Base-by-base conservation (phyloP, 192 early-diverging fungal genomes). In the Piromyces sp. region DNA sequence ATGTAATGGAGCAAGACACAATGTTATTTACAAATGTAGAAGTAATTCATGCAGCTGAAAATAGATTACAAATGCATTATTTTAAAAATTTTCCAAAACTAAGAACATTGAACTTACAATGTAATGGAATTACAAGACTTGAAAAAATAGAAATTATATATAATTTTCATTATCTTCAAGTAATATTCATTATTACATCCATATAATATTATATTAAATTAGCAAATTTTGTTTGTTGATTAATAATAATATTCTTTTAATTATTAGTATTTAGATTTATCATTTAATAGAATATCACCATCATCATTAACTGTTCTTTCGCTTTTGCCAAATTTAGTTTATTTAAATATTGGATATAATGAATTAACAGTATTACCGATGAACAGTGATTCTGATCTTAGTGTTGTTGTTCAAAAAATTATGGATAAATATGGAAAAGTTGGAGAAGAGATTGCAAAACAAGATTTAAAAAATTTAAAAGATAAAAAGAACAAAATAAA, bases 1-100 rank as follows among this genome's bases (percentile, higher is more conserved):
- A 83, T 81, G 89, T 90, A 30, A 85, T 90, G 80, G 86, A 89
- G 30, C 87, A 89, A 79, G 89, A 90, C 79, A 80, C 89, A 82
- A 37, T 83, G 19, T 81, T 90, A 84, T 90, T 90, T 83, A 83
- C 79, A 31, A 90, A 90, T 31, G 83, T 90, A 15, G 84, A 89
- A 42, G 85, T 86, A 16, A 81, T 90, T 30, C 80, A 81, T 5
- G 87, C 83, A 16, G 86, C 85, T 15, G 89, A 90, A 81, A 89
- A 90, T 81, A 68, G 79, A 28, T 78, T 90, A 19, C 88, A 87
- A 13, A 84, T 90, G 29, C 87, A 87, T 17, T 86, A 85, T 38
- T 81, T 90, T 42, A 88, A 87, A 1, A 83, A 84, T 1, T 81
- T 90, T 15, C 86, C 87, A 22, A 84, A 30, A 6, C 79, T 90